Evolutionary conservation across 345 rosid genomes (phyloP), one percentile per base, ranked within the genome.

Genomic region (Combretum micranthum): DNA sequence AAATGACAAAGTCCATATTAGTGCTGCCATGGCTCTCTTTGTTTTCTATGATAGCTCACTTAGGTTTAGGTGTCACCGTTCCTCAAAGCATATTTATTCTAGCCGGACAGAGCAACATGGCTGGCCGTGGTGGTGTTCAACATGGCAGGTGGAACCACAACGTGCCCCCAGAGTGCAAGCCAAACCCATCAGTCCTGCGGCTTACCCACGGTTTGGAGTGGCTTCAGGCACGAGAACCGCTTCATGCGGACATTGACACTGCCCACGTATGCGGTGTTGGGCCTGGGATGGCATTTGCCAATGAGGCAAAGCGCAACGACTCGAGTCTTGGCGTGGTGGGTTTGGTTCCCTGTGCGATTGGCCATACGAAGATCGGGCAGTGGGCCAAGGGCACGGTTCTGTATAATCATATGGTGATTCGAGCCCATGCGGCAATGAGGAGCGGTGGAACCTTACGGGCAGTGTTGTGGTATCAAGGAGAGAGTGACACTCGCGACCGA

Each of bases 31-130:
- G 12, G 16, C 23, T 50, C 12, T 18, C 46, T 25, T 2, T 58
- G 57, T 15, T 53, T 43, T 25, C 54, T 20, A 23, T 64, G n/a
- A 43, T 21, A 23, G 8, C 56, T 13, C 53, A 16, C 48, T 44
- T 32, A 16, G 44, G 42, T 25, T 13, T 42, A 15, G 63, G 57
- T 14, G 45, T 20, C 4, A 4, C 45, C 44, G 52, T 18, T 48
- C 63, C 68, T 20, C 15, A 45, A 44, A 76, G 69, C 61, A 63
- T 77, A 46, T 80, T 75, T 66, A 58, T 77, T 47, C 55, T 80
- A 19, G 75, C 75, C n/a, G 80, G 80, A 7, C 78, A 77, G 60
- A 80, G 85, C 78, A 74, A 80, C 80, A 80, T 70, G 78, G 70
- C 75, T 16, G 73, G 85, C 15, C 63, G 78, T 19, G 82, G 82